Evolutionary conservation across 129 eudicot species (phyloP).

Genomic region (Sambucus nigra): DNA sequence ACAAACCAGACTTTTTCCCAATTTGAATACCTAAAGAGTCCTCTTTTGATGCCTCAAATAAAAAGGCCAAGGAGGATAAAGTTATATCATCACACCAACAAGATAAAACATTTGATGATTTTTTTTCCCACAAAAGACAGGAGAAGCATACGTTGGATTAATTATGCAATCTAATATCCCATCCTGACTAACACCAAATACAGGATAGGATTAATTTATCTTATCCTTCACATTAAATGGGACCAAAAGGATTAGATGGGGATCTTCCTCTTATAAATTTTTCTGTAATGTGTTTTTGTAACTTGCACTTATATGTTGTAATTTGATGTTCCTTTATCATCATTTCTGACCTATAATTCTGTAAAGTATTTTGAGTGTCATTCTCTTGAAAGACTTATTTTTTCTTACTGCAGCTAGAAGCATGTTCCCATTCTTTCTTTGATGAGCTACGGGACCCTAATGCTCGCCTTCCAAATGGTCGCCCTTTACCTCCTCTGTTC

Average conservation of each 20-base stretch:
- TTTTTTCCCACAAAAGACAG: background rate
- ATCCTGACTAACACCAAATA: no score
- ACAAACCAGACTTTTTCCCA: background rate
- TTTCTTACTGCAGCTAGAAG: constrained; percentile 42
- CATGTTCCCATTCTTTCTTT: constrained; percentile 39
- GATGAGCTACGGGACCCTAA: constrained; percentile 58
- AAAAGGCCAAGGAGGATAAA: no score
- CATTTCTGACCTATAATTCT: background rate
- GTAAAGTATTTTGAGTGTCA: background rate
- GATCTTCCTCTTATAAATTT: background rate
- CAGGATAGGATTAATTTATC: background rate
- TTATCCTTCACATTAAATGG: background rate
- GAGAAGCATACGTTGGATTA: no score
- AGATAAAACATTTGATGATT: background rate
- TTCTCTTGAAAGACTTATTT: background rate
- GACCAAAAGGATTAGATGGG: background rate
- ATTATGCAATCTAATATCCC: no score
- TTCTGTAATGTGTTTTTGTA: background rate
- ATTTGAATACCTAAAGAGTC: background rate
- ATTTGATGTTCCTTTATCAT: background rate
- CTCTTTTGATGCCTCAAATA: background rate
- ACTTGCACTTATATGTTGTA: background rate
- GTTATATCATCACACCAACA: background rate
- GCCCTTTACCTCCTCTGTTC: constrained; percentile 35
- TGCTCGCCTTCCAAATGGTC: constrained; percentile 59